Evolutionary conservation across 768 basidiomycete genomes (phyloP).

Genomic region (Lentinula detonsa): DNA sequence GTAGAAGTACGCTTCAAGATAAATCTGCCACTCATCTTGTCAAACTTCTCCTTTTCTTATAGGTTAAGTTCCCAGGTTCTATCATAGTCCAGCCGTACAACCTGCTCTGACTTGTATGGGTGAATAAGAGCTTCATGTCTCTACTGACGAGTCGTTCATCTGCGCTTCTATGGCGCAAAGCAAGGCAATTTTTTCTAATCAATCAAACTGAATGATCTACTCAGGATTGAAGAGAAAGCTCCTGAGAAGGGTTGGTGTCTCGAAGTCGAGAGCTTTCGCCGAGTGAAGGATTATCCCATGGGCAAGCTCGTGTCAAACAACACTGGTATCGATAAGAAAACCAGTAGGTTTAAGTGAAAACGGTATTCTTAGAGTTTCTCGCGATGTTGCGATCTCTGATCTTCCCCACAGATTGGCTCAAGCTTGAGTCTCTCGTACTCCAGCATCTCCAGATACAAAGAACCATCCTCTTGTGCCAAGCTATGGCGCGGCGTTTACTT

Average conservation of each 20-base stretch:
- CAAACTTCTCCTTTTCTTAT: too few relatives aligned
- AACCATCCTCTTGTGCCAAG: not conserved
- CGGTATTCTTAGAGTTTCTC: not conserved
- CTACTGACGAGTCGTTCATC: constrained; percentile 14
- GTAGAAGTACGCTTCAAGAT: not conserved
- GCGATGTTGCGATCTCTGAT: not conserved
- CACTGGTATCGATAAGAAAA: not conserved
- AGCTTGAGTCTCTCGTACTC: not conserved
- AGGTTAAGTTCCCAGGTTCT: constrained; percentile 19
- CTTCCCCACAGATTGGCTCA: not conserved
- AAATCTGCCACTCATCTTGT: not conserved
- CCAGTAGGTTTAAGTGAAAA: not conserved
- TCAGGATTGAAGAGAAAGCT: not conserved
- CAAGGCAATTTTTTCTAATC: constrained; percentile 3
- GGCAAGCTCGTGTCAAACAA: not conserved
- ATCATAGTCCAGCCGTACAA: constrained; percentile 22
- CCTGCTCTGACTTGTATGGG: constrained; percentile 26
- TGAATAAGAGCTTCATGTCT: constrained; percentile 21
- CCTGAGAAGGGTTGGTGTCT: not conserved
- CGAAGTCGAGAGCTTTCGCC: not conserved
- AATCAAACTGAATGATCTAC: not conserved
- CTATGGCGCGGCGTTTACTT: not conserved
- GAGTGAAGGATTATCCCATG: not conserved
- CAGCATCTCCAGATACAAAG: not conserved
- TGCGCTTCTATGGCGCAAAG: constrained; percentile 19